Evolutionary conservation across 352 stramenopile genomes (phyloP), one percentile per base, ranked within the genome.

Genomic region (Pythium periplocum): DNA sequence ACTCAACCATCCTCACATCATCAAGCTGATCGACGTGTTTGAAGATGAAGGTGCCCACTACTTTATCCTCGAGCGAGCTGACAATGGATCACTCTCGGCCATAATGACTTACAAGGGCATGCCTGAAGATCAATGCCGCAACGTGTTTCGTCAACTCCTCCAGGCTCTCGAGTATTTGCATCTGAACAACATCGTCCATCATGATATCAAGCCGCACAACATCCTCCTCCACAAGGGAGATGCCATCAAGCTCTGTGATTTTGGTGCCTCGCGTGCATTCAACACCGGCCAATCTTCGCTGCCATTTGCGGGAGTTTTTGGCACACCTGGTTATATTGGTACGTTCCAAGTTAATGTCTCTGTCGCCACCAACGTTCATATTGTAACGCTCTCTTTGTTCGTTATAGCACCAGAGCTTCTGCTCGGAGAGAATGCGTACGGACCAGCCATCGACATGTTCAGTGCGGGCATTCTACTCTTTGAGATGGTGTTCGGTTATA

Each of bases 161-260:
- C 66, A 70, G 2, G 79, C 79, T 2, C 70, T 90, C 8, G 73
- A 83, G 43, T 90, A 90, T 38, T 59, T 90, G 37, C 79, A 90
- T 55, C 36, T 41, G 30, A 72, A 86, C 61, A 71, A 86, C 64
- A 92, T 97, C 49, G 71, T 97, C 10, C 90, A 97, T 62, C 84
- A 92, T 47, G 90, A 97, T 61, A 87, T 97, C 51, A 96, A 97
- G 59, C 87, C 87, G 3, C 67, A 86, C 53, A 94, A 94, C 55
- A 62, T 94, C 10, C 52, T 94, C 38, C 54, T 94, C 32, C 70
- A 86, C 40, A 62, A 78, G 26, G 62, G 70, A 33, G 62, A 68
- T 39, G 53, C 41, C 26, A 65, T 92, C 32, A 94, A 94, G 52
- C 51, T 94, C 33, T 90, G 82, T 40, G 84, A 94, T 57, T 94